Evolutionary conservation across 116 monocot species (phyloP).

Genomic region (Trichopus zeylanicus): DNA sequence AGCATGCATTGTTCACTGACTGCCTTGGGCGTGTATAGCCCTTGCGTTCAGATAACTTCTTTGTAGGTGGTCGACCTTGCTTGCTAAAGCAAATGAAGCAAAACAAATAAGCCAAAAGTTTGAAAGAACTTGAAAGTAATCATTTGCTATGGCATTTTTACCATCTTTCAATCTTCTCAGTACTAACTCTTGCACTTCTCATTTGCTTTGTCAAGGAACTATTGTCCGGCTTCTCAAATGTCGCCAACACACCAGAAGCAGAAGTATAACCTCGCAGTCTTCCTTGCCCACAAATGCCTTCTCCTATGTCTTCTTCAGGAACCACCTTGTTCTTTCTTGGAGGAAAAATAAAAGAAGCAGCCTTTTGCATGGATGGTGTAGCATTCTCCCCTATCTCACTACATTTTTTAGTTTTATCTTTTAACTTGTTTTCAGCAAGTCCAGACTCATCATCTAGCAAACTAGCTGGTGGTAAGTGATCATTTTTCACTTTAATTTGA

Average conservation of each 20-base stretch:
- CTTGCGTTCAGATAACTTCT: conserved; percentile 54
- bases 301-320: conserved; percentile 1
- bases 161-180: conserved; percentile 45
- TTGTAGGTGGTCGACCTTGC: conserved; percentile 37
- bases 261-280: not conserved
- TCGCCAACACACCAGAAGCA: not conserved
- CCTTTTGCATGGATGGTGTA: not conserved
- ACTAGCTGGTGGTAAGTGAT: not conserved
- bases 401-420: not conserved
- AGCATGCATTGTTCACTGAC: conserved; percentile 12
- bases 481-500: not conserved
- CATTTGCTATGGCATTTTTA: not conserved
- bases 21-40: conserved; percentile 29
- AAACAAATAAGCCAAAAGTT: not conserved
- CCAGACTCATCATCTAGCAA: not conserved
- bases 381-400: conserved; percentile 1
- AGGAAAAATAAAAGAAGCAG: not conserved
- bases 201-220: conserved; percentile 27
- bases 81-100: conserved; percentile 28
- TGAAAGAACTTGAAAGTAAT: conserved; percentile 1
- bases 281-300: not conserved
- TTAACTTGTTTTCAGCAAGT: not conserved
- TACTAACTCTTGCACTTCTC: conserved; percentile 30
- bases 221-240: conserved; percentile 34
- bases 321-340: conserved; percentile 1